Conservation (phyloP, 208 protist species). For the Vickermania spadyakhi region DNA sequence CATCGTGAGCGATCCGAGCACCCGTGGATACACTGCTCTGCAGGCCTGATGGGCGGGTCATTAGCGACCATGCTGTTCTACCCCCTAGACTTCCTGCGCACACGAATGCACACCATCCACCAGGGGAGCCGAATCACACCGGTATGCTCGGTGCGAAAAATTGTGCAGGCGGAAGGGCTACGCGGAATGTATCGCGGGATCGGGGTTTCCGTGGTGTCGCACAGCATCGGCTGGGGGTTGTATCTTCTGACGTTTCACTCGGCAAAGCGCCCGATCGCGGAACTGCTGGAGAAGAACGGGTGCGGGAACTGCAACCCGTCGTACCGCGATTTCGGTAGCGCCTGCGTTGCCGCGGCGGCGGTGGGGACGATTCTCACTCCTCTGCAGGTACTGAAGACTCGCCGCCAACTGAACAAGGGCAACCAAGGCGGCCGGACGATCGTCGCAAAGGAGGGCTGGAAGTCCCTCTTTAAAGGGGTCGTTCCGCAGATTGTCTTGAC, state of each 20-base stretch:
- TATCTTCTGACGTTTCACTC: slow-evolving; percentile 70
- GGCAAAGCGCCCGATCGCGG: slow-evolving; percentile 31
- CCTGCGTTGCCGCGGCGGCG: slow-evolving; percentile 45
- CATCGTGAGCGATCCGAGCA: slow-evolving; percentile 12
- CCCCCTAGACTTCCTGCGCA: slow-evolving; percentile 77
- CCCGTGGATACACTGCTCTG: slow-evolving; percentile 64
- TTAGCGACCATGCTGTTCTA: slow-evolving; percentile 73
- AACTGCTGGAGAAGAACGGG: slow-evolving; percentile 8
- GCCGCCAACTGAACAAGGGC: slow-evolving; percentile 40
- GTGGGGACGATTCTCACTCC: slow-evolving; percentile 65
- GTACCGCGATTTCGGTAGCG: slow-evolving; percentile 44
- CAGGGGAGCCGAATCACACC: slow-evolving; percentile 30
- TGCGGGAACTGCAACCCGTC: slow-evolving; percentile 5
- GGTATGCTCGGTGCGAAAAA: slow-evolving; percentile 30
- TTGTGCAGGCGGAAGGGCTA: slow-evolving; percentile 53
- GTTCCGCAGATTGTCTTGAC: slow-evolving; percentile 71
- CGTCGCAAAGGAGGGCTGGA: slow-evolving; percentile 40
- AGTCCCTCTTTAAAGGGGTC: slow-evolving; percentile 54
- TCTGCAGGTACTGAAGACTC: slow-evolving; percentile 70
- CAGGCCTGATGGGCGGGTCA: slow-evolving; percentile 55
- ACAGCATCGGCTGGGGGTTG: slow-evolving; percentile 70
- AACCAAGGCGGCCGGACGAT: slow-evolving; percentile 19
- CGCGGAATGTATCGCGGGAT: slow-evolving; percentile 73
- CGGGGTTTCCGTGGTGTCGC: slow-evolving; percentile 45
- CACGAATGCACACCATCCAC: slow-evolving; percentile 66